A percentile compares a stretch with the other conserved stretches of the same genome.
phyloP scores from a whole-genome alignment of 148 eudicot genomes.

The Diospyros kaki region DNA sequence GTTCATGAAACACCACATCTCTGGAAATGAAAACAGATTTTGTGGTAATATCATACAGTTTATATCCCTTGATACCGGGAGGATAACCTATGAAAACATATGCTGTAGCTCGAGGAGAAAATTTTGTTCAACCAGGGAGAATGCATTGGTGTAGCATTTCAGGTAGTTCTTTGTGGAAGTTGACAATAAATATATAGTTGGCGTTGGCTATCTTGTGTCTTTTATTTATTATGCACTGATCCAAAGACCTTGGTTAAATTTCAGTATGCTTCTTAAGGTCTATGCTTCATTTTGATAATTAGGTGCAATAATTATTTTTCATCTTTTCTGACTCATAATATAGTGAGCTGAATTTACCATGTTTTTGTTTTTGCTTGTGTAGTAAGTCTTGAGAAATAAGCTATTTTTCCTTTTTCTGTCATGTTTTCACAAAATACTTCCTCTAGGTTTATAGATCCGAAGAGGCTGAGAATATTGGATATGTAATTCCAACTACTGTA shows the following conservation, averaged over 20 bases:
- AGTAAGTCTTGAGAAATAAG: not conserved
- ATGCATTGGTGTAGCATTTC: conserved; percentile 98
- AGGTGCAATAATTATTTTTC: conserved; percentile 8
- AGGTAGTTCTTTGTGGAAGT: conserved; percentile 48
- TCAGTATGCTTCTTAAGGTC: not conserved
- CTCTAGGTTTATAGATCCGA: conserved; percentile 88
- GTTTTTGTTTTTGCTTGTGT: conserved; percentile 5
- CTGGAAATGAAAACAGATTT: no score
- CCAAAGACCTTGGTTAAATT: not conserved
- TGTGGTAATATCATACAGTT: no score
- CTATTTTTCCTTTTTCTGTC: conserved; percentile 5
- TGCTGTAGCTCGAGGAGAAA: no score
- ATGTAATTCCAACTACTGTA: conserved; percentile 91
- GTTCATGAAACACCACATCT: no score
- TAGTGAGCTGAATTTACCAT: not conserved
- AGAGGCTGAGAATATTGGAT: conserved; percentile 91
- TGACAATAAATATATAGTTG: not conserved
- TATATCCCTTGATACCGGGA: no score
- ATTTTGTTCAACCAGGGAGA: conserved; percentile 49
- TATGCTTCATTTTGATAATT: not conserved
- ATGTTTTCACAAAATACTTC: conserved; percentile 20
- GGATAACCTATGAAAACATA: no score
- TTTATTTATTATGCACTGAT: not conserved
- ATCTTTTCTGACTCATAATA: not conserved
- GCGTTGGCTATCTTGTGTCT: not conserved